Evolutionary conservation across 768 basidiomycete species (phyloP), one percentile per base, ranked within the genome.

Genomic region (Asterophora parasitica): DNA sequence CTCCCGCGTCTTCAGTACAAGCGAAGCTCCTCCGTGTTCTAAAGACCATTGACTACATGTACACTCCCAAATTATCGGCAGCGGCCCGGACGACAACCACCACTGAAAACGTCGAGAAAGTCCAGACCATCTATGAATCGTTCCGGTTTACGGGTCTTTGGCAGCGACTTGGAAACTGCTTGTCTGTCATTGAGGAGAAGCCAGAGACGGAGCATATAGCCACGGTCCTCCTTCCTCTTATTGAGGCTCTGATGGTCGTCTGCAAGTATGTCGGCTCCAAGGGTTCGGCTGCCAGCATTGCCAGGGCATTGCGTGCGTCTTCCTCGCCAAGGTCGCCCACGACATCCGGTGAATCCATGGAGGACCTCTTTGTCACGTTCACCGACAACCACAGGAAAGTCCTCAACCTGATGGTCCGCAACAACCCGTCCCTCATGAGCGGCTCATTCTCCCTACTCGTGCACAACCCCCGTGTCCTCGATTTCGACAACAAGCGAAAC

Each of bases 401-500:
- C 39, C 78, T 98, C 46, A 99, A 99, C 64, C 74, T 93, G 51
- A 95, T 99, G 87, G 94, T 99, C 26, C 87, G 96, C 53, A 97
- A 94, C 65, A 98, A 98, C 62, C 96, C 96, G 2, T 92, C 94
- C 0, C 68, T 99, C 34, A 94, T 99, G 89, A 92, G 91, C 57
- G 96, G 96, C 9, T 97, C 95, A 1, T 99, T 99, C 76, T 92
- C 94, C 12, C 76, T 99, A 1, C 75, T 99, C 53, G 88, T 99
- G 38, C 85, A 94, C 68, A 99, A 99, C 59, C 86, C 96, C 39
- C 84, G 92, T 26, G 93, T 98, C 17, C 79, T 99, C 47, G 96
- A 98, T 73, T 98, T 98, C 62, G 96, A 98, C 74, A 98, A 98
- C 82, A 99, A 99, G 72, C 83, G 96, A 30, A 95, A 94, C 61